A percentile compares a stretch with the other conserved stretches of the same genome.
Evolutionary conservation across 2,329 filamentous ascomycete genomes (phyloP).

Genomic region (Triangularia setosa): DNA sequence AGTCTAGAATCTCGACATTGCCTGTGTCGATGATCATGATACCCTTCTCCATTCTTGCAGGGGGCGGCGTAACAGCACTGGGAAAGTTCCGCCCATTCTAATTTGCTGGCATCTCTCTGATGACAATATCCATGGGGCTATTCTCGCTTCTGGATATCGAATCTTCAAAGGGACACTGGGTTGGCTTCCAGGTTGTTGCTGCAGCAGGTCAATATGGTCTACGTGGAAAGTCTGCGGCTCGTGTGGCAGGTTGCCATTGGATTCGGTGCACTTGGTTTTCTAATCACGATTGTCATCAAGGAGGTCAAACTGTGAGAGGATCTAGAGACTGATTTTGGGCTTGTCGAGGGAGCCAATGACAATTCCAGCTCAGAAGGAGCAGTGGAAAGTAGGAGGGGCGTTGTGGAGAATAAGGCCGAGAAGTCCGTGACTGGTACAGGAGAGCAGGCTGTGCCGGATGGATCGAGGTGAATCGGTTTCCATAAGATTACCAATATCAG

Average conservation of each 20-base stretch:
- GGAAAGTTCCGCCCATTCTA: slow-evolving; percentile 8
- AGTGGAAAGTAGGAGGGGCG: background rate
- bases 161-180: slow-evolving; percentile 38
- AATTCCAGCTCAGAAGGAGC: background rate
- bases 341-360: slow-evolving; percentile 1
- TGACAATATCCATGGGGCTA: background rate
- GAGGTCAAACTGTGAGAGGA: background rate
- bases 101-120: background rate
- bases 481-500: background rate
- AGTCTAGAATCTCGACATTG: background rate
- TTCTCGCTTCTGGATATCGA: slow-evolving; percentile 29
- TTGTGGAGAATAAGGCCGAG: background rate
- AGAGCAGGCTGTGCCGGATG: background rate
- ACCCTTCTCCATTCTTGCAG: background rate
- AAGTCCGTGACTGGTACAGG: background rate
- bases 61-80: background rate
- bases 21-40: background rate
- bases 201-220: slow-evolving; percentile 20
- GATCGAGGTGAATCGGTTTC: background rate
- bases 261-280: background rate
- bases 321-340: background rate
- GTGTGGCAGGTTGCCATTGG: slow-evolving; percentile 1
- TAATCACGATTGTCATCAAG: background rate
- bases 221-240: background rate
- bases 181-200: slow-evolving; percentile 39